Evolutionary conservation across 1,284 basidiomycete species (phyloP).

Genomic region (Cutaneotrichosporon dermatis): DNA sequence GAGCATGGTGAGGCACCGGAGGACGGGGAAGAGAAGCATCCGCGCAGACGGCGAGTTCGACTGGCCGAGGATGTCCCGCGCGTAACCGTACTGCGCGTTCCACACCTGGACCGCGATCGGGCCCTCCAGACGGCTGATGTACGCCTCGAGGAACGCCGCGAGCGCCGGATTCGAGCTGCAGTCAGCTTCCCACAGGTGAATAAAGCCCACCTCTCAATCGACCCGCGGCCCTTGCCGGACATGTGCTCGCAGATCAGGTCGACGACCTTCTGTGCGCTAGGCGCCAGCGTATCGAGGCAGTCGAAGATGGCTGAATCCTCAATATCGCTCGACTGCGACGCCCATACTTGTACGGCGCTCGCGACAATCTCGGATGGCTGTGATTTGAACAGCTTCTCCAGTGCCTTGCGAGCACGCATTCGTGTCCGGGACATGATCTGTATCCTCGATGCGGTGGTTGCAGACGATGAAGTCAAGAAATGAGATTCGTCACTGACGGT

Average conservation of each 20-base stretch:
- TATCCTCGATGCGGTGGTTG: constrained; percentile 30
- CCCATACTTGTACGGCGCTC: constrained; percentile 39
- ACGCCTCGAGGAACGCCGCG: constrained; percentile 72
- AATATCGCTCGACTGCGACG: constrained; percentile 26
- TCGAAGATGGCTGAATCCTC: constrained; percentile 62
- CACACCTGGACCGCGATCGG: constrained; percentile 89
- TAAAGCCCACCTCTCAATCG: constrained; percentile 54
- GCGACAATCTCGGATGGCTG: constrained; percentile 78
- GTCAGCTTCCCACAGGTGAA: constrained; percentile 57
- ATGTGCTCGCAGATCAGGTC: constrained; percentile 77
- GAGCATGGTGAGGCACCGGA: constrained; percentile 75
- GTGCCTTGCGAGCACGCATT: constrained; percentile 64
- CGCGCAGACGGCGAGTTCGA: constrained; percentile 59
- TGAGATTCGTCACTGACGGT: constrained; percentile 20
- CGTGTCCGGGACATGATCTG: constrained; percentile 47
- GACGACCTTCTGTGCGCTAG: constrained; percentile 81
- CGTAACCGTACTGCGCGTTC: constrained; percentile 70
- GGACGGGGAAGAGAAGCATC: constrained; percentile 62
- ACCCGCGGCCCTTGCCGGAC: constrained; percentile 53
- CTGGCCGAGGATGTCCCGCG: constrained; percentile 65
- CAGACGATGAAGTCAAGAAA: background rate
- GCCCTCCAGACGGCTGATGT: constrained; percentile 77
- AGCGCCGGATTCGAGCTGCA: constrained; percentile 44
- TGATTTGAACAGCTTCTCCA: constrained; percentile 80
- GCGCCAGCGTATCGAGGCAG: constrained; percentile 73